Evolutionary conservation across 352 stramenopile genomes (phyloP), one percentile per base, ranked within the genome.

Genomic region (Globisporangium alternatum): DNA sequence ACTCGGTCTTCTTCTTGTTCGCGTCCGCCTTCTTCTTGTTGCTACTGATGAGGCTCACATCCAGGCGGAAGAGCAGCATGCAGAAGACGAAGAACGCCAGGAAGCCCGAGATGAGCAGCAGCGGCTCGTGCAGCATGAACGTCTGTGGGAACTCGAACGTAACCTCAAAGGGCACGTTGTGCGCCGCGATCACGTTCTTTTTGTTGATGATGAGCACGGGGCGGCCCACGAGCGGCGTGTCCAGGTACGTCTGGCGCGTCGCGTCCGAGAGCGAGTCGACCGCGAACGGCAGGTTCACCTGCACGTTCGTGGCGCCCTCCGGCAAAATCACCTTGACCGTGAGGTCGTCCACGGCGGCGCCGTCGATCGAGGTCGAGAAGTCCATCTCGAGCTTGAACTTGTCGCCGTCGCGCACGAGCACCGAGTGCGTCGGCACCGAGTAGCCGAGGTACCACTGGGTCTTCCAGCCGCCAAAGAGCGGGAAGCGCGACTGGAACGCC

Each of bases 361-460:
- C 77, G 33, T 93, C 78, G 44, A 97, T 73, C 28, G 83, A 77
- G 17, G 89, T 93, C n/a, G 80, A 93, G 52, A 97, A 94, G 73
- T 93, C 80, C 31, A 93, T 74, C 59, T 92, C 73, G 56, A 97
- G 78, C 72, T 93, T 94, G 67, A 92, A 96, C 49, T 72, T 74
- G 65, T 86, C 67, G 59, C 83, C 80, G 7, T 71, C 45, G 64
- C 82, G 86, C 49, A 77, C 75, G 12, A 97, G 70, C 43, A 94
- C 85, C 37, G 86, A 84, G 70, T 91, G 74, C 48, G 86, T 93
- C 9, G 88, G 88, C 48, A 96, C 80, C 44, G 83, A 91, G 76
- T 97, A 95, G 39, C 89, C 89, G 13, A 97, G 56, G 73, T 97
- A 97, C 70, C 80, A 97, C 69, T 96, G 83, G 43, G 71, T 94